Percentiles rank a stretch among this genome's conserved stretches.
Conservation (phyloP, 2,329 filamentous ascomycete genomes). For the Phialemonium atrogriseum region DNA sequence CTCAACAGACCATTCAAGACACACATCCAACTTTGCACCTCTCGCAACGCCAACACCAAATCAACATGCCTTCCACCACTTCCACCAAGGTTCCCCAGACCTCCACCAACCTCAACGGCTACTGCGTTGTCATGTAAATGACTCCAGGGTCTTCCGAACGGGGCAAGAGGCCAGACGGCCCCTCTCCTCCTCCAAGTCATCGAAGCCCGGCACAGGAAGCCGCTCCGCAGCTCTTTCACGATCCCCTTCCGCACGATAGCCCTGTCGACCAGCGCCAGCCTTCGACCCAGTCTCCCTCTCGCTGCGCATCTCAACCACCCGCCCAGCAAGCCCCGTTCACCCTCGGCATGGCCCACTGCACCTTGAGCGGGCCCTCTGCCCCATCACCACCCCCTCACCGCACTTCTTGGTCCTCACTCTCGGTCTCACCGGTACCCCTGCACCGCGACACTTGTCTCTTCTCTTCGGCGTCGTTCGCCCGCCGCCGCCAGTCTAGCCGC, state of each 20-base stretch:
- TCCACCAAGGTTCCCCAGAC: constrained; percentile 17
- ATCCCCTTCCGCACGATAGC: too few relatives aligned
- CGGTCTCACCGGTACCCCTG: constrained; percentile 1
- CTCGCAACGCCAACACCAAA: constrained; percentile 9
- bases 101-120: constrained; percentile 18
- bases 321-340: constrained; percentile 3
- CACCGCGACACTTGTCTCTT: neutral
- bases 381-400: neutral
- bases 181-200: neutral
- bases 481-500: too few relatives aligned
- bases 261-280: too few relatives aligned
- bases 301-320: neutral
- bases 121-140: constrained; percentile 26
- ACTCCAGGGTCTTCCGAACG: constrained; percentile 8
- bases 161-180: constrained; percentile 1
- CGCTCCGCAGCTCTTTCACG: too few relatives aligned
- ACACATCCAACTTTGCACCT: constrained; percentile 9
- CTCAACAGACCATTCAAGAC: constrained; percentile 9
- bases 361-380: constrained; percentile 4
- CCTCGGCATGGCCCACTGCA: constrained; percentile 3
- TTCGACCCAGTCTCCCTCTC: constrained; percentile 2
- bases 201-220: too few relatives aligned
- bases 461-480: neutral
- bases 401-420: constrained; percentile 1
- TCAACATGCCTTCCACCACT: constrained; percentile 24